Evolutionary conservation across 768 basidiomycete genomes (phyloP), one percentile per base, ranked within the genome.

Genomic region (Pleurotus eryngii): DNA sequence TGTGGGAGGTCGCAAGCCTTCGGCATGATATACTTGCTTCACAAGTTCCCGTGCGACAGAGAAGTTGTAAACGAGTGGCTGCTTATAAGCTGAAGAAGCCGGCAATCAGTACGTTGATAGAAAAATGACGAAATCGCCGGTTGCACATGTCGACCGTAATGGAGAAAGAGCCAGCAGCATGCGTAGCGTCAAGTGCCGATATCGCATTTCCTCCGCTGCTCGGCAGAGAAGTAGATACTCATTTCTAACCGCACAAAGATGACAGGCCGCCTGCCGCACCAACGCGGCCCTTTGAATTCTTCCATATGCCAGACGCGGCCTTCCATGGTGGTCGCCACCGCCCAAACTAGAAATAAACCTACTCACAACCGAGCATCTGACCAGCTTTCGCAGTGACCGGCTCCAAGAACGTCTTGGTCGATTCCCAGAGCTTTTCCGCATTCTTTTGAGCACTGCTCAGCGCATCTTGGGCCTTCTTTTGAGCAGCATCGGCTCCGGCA

Each of bases 41-140:
- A 81, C 65, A 49, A 96, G 63, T 67, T 94, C 92, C 53, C 86
- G 83, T 17, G 83, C 77, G 48, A 95, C 90, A 54, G 86, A 68
- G 26, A 90, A 74, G 76, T 94, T 93, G 78, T 93, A 94, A 26
- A 82, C 59, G 37, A 94, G 67, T 4, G 92, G 91, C 66, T 89
- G 79, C 59, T 84, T 84, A 76, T 92, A 92, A 8, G 85, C 92
- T 74, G 55, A 24, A 60, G 15, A 56, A 27, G 40, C 54, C 35
- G 42, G 30, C 43, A 45, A 20, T 37, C 6, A 51, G 30, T 40
- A n/a, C 11, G 11, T 3, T 35, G 30, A 9, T 5, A 6, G 45
- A 56, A 18, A 15, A 11, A 11, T 39, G 35, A 45, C 30, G 17
- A 24, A 22, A 35, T 35, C 11, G 30, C 30, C 30, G 30, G 30